Evolutionary conservation across 2,329 filamentous ascomycete species (phyloP).

Genomic region (Aspergillus ustus): DNA sequence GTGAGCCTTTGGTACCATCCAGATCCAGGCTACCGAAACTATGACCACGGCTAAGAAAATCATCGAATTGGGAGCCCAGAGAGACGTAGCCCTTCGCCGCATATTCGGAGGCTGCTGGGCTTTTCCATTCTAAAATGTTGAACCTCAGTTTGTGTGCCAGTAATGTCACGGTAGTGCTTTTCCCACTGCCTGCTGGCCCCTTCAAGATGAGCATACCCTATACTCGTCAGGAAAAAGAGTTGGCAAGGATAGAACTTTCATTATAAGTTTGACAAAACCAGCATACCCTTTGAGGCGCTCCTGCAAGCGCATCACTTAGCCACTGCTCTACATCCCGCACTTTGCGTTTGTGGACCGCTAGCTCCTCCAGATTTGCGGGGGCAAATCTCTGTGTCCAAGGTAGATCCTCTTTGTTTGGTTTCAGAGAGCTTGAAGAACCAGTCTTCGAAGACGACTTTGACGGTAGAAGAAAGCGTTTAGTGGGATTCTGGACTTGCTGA

Average conservation of each 20-base stretch:
- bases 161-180: conserved; percentile 83
- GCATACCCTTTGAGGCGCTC: conserved; percentile 51
- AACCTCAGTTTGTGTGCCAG: conserved; percentile 77
- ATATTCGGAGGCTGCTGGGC: conserved; percentile 69
- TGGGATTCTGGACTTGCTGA: conserved; percentile 12
- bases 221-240: conserved; percentile 24
- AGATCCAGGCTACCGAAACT: conserved; percentile 75
- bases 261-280: background rate
- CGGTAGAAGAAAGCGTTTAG: conserved; percentile 37
- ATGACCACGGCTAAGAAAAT: conserved; percentile 82
- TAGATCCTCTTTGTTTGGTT: conserved; percentile 55
- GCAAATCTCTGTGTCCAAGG: conserved; percentile 90
- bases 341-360: conserved; percentile 95
- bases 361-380: conserved; percentile 74
- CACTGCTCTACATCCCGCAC: conserved; percentile 82
- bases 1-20: conserved; percentile 17
- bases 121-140: conserved; percentile 87
- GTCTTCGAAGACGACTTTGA: background rate
- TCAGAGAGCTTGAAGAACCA: conserved; percentile 17
- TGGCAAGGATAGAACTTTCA: background rate
- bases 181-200: conserved; percentile 87
- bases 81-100: conserved; percentile 69
- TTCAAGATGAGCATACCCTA: conserved; percentile 84
- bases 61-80: conserved; percentile 81
- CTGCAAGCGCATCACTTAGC: conserved; percentile 74